Evolutionary conservation across 768 basidiomycete species (phyloP).

Genomic region (Daedaleopsis nitida): DNA sequence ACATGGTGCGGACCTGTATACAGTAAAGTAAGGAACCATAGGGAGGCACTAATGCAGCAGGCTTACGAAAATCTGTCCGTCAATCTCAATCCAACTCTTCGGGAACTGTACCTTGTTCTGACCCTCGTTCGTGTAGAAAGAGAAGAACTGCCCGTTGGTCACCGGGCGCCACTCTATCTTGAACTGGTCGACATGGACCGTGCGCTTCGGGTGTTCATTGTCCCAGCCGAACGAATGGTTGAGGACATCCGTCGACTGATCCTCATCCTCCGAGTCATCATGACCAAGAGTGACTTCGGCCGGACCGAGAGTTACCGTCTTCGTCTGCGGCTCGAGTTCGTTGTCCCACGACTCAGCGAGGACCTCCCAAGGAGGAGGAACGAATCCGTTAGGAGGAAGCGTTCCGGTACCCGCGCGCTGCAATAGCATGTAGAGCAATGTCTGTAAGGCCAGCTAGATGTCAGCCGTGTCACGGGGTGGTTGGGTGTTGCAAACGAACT

Average conservation of each 20-base stretch:
- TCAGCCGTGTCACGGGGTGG: not conserved
- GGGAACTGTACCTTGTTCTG: conserved; percentile 54
- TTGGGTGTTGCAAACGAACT: conserved; percentile 34
- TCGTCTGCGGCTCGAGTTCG: conserved; percentile 41
- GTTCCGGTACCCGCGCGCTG: conserved; percentile 81
- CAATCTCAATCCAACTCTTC: conserved; percentile 69
- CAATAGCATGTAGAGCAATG: conserved; percentile 91
- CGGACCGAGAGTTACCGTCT: conserved; percentile 60
- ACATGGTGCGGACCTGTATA: conserved; percentile 78
- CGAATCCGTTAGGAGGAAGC: conserved; percentile 75
- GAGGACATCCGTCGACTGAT: conserved; percentile 46
- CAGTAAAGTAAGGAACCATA: not conserved
- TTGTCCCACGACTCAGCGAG: conserved; percentile 53
- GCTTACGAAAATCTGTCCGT: conserved; percentile 52
- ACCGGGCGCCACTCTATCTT: conserved; percentile 84
- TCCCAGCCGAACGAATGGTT: conserved; percentile 92
- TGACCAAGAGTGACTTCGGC: conserved; percentile 71
- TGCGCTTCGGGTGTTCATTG: conserved; percentile 77
- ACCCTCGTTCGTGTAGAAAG: conserved; percentile 54
- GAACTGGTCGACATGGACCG: conserved; percentile 66
- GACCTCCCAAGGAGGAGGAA: conserved; percentile 68
- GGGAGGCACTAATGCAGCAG: not conserved
- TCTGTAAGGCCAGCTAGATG: conserved; percentile 41
- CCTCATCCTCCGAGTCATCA: conserved; percentile 77
- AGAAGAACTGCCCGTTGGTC: conserved; percentile 84